Evolutionary conservation across 1,139 yeast genomes (phyloP).

Genomic region (Groenewaldozyma auringiensis): DNA sequence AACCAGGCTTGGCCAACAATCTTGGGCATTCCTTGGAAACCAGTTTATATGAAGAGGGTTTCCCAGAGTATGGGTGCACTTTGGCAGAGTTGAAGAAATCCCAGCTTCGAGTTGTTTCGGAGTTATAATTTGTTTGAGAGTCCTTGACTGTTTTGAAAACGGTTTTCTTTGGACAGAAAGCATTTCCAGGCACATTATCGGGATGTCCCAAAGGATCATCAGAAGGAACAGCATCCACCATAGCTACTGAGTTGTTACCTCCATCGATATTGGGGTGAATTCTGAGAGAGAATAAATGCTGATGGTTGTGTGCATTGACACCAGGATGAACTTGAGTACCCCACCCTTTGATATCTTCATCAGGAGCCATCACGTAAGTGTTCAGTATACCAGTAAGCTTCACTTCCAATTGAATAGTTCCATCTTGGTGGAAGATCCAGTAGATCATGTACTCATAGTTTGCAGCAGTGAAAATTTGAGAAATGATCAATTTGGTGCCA

Average conservation of each 20-base stretch:
- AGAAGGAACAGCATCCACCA: constrained; percentile 58
- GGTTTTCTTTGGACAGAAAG: constrained; percentile 57
- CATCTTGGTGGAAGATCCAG: constrained; percentile 79
- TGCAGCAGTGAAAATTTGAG: constrained; percentile 80
- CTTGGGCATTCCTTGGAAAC: constrained; percentile 73
- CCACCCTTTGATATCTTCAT: constrained; percentile 61
- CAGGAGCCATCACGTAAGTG: constrained; percentile 32
- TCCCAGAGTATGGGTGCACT: constrained; percentile 59
- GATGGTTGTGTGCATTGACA: constrained; percentile 79
- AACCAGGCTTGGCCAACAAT: constrained; percentile 63
- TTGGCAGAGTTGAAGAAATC: constrained; percentile 67
- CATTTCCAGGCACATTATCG: constrained; percentile 44
- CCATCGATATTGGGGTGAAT: constrained; percentile 77
- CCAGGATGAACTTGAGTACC: constrained; percentile 76
- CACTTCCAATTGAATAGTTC: constrained; percentile 69
- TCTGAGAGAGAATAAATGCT: constrained; percentile 74
- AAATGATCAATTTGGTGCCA: constrained; percentile 62
- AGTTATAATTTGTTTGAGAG: constrained; percentile 55
- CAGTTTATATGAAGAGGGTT: constrained; percentile 68
- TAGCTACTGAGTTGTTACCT: constrained; percentile 70
- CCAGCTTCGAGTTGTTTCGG: constrained; percentile 65
- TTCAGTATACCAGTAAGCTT: constrained; percentile 69
- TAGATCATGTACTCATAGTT: constrained; percentile 79
- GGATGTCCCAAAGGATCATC: constrained; percentile 31
- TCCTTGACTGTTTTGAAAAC: constrained; percentile 60